phyloP scores from a whole-genome alignment of 441 rosid genomes.

The Dalechampia spathulata region DNA sequence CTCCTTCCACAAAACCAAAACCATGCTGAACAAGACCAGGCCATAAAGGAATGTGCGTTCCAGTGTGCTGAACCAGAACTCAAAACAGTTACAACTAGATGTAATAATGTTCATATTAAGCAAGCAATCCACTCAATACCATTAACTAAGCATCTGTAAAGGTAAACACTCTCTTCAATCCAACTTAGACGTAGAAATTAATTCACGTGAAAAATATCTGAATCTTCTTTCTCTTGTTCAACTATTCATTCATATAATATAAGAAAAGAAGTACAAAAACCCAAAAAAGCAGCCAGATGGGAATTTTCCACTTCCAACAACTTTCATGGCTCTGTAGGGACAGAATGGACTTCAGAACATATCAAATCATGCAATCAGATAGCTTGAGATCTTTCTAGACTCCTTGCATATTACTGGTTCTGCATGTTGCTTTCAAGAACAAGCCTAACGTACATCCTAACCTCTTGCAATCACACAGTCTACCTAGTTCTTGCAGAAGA shows the following conservation, averaged over 20 bases:
- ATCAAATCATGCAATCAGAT: too few relatives aligned
- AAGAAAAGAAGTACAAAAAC: neutral
- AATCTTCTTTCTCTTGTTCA: neutral
- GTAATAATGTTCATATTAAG: conserved; percentile 6
- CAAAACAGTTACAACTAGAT: neutral
- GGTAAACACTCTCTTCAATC: conserved; percentile 1
- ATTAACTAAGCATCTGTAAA: neutral
- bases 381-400: neutral
- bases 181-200: neutral
- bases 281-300: neutral
- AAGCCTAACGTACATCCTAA: conserved; percentile 6
- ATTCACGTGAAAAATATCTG: neutral
- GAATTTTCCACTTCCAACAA: neutral
- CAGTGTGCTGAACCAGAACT: neutral
- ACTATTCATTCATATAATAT: neutral
- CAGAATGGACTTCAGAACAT: neutral
- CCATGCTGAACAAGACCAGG: too few relatives aligned
- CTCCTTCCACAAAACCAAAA: too few relatives aligned
- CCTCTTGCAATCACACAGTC: neutral
- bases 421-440: neutral
- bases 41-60: too few relatives aligned
- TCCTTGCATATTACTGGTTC: neutral
- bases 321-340: neutral
- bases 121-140: conserved; percentile 6
- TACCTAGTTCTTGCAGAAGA: conserved; percentile 8